phyloP scores from a whole-genome alignment of 306 rosid genomes.

The Ormosia semicastrata region DNA sequence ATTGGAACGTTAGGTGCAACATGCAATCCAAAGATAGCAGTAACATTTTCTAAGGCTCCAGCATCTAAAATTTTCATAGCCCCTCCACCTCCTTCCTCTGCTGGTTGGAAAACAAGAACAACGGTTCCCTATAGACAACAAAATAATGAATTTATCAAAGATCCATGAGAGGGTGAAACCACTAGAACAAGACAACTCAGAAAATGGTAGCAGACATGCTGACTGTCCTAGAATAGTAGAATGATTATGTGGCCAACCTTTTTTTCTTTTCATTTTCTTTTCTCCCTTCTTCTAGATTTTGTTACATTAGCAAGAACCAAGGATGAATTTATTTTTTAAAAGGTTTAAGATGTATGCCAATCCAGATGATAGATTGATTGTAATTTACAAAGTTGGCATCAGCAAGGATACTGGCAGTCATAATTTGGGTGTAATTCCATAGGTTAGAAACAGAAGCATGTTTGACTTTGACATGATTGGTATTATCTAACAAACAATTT shows the following conservation, averaged over 20 bases:
- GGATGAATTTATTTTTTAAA: neutral
- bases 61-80: slow-evolving; percentile 56
- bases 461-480: neutral
- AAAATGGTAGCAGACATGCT: neutral
- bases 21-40: slow-evolving; percentile 79
- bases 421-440: neutral
- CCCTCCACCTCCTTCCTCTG: slow-evolving; percentile 90
- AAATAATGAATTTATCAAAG: neutral
- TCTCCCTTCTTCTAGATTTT: neutral
- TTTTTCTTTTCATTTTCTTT: neutral
- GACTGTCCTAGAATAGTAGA: neutral
- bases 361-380: neutral
- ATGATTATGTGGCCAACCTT: neutral
- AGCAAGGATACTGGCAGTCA: neutral
- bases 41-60: slow-evolving; percentile 63
- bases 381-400: neutral
- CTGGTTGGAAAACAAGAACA: slow-evolving; percentile 91
- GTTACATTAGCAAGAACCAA: neutral
- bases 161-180: neutral
- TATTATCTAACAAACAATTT: neutral
- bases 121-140: slow-evolving; percentile 65
- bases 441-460: neutral
- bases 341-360: neutral
- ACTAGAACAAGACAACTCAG: neutral
- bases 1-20: slow-evolving; percentile 41